phyloP scores from a whole-genome alignment of 495 filamentous ascomycete genomes.

The Patellaria atrata region DNA sequence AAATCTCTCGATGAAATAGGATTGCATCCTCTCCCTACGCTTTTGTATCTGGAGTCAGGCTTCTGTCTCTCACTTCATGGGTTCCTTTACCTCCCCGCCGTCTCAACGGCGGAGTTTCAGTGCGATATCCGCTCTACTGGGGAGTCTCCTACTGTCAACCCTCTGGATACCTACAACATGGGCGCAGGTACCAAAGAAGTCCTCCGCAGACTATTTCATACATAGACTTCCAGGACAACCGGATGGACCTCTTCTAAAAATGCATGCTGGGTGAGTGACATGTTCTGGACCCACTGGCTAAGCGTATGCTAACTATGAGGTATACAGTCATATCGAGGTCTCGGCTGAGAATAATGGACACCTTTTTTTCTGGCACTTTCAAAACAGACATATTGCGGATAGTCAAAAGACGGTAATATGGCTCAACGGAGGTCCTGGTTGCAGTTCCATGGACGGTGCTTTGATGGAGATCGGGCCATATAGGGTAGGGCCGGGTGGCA shows the following conservation, averaged over 20 bases:
- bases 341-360: conserved; percentile 72
- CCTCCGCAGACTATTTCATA: conserved; percentile 82
- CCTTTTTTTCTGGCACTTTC: conserved; percentile 95
- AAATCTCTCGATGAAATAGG: background rate
- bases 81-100: conserved; percentile 8
- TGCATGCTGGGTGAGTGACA: conserved; percentile 83
- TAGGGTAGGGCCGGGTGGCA: conserved; percentile 61
- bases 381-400: conserved; percentile 90
- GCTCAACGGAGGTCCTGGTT: conserved; percentile 93
- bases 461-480: conserved; percentile 97
- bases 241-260: conserved; percentile 67
- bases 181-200: conserved; percentile 40
- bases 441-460: conserved; percentile 91
- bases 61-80: conserved; percentile 1
- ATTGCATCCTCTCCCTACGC: conserved; percentile 1
- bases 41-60: background rate
- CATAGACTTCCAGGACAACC: conserved; percentile 73
- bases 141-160: conserved; percentile 11
- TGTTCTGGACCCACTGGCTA: background rate
- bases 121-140: conserved; percentile 6
- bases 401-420: conserved; percentile 86
- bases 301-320: background rate
- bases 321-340: conserved; percentile 72
- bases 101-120: conserved; percentile 14
- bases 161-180: conserved; percentile 13